These are phyloP conservation scores for Silene uniflora DNA, from an alignment of 148 eudicot genomes.

Conservation along the genomic window DNA sequence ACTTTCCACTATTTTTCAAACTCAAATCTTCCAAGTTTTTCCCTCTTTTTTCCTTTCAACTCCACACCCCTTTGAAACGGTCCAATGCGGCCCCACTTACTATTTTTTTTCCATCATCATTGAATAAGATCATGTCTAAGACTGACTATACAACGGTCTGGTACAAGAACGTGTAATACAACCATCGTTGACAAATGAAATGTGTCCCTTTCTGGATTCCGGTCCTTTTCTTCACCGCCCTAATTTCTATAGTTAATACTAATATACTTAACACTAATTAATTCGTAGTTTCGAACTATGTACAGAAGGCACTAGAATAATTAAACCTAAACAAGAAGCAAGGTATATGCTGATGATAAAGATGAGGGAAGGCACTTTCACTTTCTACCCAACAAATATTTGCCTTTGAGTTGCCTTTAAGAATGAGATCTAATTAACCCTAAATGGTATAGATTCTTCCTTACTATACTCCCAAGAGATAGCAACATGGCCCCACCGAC, in stretches of 20 bases:
- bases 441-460: constrained; percentile 72
- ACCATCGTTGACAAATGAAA: constrained; percentile 35
- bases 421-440: constrained; percentile 79
- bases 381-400: constrained; percentile 5
- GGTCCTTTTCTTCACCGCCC: neutral
- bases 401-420: constrained; percentile 34
- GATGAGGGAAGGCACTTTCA: neutral
- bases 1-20: neutral
- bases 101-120: neutral
- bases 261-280: neutral
- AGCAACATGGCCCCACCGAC: constrained; percentile 72
- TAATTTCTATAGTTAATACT: neutral
- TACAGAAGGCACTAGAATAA: constrained; percentile 32
- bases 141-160: neutral
- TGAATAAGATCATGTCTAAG: neutral
- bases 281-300: constrained; percentile 16
- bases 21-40: neutral
- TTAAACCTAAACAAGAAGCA: constrained; percentile 30
- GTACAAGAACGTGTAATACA: neutral
- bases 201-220: neutral
- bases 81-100: constrained; percentile 18
- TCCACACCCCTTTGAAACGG: constrained; percentile 26
- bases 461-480: constrained; percentile 78
- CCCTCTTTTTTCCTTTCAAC: constrained; percentile 3
- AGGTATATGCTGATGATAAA: constrained; percentile 35